These are phyloP conservation scores for Ascochyta lentis DNA, from an alignment of 2,329 filamentous ascomycete species.

Conservation along the genomic window DNA sequence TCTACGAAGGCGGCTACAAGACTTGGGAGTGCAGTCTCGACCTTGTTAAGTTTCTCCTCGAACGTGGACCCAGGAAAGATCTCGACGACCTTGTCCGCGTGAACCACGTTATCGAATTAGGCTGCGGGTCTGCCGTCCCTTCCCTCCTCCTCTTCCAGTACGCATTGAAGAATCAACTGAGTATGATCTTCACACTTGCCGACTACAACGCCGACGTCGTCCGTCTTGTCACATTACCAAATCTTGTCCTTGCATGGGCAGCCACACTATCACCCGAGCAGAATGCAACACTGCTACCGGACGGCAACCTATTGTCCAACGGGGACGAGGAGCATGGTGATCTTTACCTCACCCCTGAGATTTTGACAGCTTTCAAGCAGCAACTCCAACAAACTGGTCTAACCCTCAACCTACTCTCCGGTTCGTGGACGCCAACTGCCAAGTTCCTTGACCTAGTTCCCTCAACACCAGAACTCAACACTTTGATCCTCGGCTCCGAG, in stretches of 20 bases:
- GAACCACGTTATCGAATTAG: constrained; percentile 66
- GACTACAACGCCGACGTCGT: constrained; percentile 84
- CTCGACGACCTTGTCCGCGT: constrained; percentile 58
- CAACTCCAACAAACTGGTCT: constrained; percentile 61
- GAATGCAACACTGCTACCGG: constrained; percentile 21
- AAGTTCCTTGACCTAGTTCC: constrained; percentile 66
- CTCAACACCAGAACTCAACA: constrained; percentile 47
- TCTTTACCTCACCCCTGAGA: constrained; percentile 66
- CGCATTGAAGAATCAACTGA: constrained; percentile 55
- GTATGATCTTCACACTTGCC: constrained; percentile 69
- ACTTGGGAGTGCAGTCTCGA: constrained; percentile 89
- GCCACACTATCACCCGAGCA: constrained; percentile 31
- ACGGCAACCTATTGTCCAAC: constrained; percentile 29
- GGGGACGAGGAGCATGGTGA: constrained; percentile 55
- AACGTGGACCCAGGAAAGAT: constrained; percentile 57
- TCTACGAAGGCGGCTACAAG: constrained; percentile 89
- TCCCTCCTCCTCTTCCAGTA: constrained; percentile 74
- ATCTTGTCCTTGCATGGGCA: constrained; percentile 73
- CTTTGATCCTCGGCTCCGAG: constrained; percentile 72
- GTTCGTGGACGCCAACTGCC: constrained; percentile 69
- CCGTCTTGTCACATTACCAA: constrained; percentile 79
- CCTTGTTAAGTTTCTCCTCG: constrained; percentile 69
- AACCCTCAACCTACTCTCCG: constrained; percentile 71
- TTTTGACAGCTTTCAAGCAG: constrained; percentile 65
- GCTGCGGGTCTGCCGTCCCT: constrained; percentile 79